phyloP scores from a whole-genome alignment of 306 rosid species.

The Citrullus colocynthis region DNA sequence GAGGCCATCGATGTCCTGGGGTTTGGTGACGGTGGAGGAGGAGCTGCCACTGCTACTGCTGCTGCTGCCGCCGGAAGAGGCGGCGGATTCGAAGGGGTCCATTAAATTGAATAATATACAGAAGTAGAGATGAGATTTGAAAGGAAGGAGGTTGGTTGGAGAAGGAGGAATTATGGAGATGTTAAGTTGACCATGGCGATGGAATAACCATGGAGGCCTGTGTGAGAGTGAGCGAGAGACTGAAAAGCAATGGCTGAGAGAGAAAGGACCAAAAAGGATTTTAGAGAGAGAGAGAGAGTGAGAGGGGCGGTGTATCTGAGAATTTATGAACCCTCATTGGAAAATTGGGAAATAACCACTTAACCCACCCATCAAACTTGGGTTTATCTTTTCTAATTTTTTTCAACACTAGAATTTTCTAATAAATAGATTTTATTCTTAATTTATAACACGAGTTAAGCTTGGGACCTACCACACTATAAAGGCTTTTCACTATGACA shows the following conservation, averaged over 20 bases:
- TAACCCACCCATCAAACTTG: not conserved
- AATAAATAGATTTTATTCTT: not conserved
- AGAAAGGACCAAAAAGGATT: not conserved
- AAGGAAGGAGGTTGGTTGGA: not conserved
- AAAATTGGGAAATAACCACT: not conserved
- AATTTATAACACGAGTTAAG: not conserved
- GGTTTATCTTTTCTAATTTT: not conserved
- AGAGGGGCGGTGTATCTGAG: not conserved
- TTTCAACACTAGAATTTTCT: not conserved
- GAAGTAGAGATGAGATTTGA: not conserved
- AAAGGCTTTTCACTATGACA: too few species aligned
- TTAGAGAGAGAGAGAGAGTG: not conserved
- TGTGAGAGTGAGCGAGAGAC: slow-evolving; percentile 3
- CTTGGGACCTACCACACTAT: not conserved
- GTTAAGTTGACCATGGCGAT: not conserved
- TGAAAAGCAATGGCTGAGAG: slow-evolving; percentile 5
- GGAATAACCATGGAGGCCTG: not conserved
- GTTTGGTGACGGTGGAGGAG: slow-evolving; percentile 22
- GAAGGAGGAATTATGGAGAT: not conserved
- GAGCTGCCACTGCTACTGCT: slow-evolving; percentile 34
- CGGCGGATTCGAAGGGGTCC: slow-evolving; percentile 33
- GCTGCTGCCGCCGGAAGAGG: slow-evolving; percentile 2
- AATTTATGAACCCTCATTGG: not conserved
- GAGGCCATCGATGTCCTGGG: slow-evolving; percentile 39
- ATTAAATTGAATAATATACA: not conserved